phyloP scores from a whole-genome alignment of 2,329 filamentous ascomycete species.

The Canariomyces notabilis region DNA sequence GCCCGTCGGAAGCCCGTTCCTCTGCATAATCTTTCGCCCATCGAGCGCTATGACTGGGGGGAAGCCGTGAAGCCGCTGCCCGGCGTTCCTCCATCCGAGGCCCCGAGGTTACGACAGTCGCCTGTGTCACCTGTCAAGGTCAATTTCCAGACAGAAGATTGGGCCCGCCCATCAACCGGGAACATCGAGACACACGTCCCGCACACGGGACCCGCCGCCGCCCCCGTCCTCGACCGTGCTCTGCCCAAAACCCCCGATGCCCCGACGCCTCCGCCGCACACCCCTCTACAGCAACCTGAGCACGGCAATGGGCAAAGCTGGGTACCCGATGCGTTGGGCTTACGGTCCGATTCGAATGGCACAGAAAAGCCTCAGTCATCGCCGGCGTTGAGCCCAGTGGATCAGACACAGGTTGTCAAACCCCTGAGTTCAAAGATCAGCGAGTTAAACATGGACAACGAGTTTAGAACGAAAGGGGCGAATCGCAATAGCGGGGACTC shows the following conservation, averaged over 20 bases:
- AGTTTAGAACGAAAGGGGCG: conserved; percentile 33
- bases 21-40: conserved; percentile 29
- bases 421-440: conserved; percentile 29
- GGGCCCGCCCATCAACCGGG: conserved; percentile 47
- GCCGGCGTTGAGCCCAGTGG: conserved; percentile 6
- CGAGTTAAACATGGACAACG: conserved; percentile 31
- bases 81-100: conserved; percentile 29
- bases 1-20: conserved; percentile 35
- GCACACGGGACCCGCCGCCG: conserved; percentile 9
- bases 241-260: conserved; percentile 33
- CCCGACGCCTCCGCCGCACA: conserved; percentile 37
- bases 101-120: conserved; percentile 44
- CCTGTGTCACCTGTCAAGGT: conserved; percentile 54
- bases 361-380: conserved; percentile 12
- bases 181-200: conserved; percentile 40
- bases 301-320: conserved; percentile 11
- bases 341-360: conserved; percentile 10
- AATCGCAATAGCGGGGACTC: conserved; percentile 51
- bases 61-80: conserved; percentile 31
- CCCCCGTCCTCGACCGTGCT: conserved; percentile 26
- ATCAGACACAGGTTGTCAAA: conserved; percentile 6
- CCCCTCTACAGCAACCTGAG: conserved; percentile 23
- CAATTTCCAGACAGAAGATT: conserved; percentile 49
- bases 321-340: conserved; percentile 9
- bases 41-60: conserved; percentile 30